Conservation (phyloP, 1,139 yeast genomes). For the Pichia norvegensis region DNA sequence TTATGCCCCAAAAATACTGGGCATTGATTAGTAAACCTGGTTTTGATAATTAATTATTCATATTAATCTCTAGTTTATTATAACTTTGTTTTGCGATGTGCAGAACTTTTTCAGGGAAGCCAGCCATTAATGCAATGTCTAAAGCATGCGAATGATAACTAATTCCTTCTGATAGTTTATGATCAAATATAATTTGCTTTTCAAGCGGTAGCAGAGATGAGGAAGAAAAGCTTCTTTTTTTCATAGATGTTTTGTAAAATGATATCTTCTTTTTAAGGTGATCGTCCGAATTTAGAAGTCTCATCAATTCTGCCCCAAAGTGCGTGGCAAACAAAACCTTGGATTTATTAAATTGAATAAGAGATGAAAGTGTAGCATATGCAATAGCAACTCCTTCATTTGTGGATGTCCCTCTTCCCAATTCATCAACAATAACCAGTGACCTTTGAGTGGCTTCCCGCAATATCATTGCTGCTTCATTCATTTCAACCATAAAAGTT, state of each 20-base stretch:
- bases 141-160: constrained; percentile 75
- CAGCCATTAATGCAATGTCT: constrained; percentile 78
- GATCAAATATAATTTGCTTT: constrained; percentile 44
- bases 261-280: constrained; percentile 27
- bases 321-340: constrained; percentile 90
- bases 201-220: constrained; percentile 20
- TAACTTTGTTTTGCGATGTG: constrained; percentile 34
- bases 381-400: constrained; percentile 89
- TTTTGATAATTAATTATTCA: neutral
- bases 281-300: constrained; percentile 32
- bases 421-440: constrained; percentile 84
- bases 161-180: constrained; percentile 61
- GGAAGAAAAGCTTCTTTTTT: neutral
- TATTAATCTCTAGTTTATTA: neutral
- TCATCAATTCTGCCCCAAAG: constrained; percentile 63
- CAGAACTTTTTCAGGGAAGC: constrained; percentile 64
- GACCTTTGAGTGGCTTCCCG: constrained; percentile 69
- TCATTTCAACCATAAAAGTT: constrained; percentile 97
- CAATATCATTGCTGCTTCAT: constrained; percentile 80
- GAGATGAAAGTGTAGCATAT: constrained; percentile 61
- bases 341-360: constrained; percentile 52
- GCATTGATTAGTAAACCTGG: too few species aligned
- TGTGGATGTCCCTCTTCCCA: constrained; percentile 94
- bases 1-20: too few species aligned
- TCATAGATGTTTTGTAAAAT: constrained; percentile 45